Percentiles rank a stretch among this genome's conserved stretches.
Evolutionary conservation across 148 eudicot genomes (phyloP).

Genomic region (Salicornia ramosissima): DNA sequence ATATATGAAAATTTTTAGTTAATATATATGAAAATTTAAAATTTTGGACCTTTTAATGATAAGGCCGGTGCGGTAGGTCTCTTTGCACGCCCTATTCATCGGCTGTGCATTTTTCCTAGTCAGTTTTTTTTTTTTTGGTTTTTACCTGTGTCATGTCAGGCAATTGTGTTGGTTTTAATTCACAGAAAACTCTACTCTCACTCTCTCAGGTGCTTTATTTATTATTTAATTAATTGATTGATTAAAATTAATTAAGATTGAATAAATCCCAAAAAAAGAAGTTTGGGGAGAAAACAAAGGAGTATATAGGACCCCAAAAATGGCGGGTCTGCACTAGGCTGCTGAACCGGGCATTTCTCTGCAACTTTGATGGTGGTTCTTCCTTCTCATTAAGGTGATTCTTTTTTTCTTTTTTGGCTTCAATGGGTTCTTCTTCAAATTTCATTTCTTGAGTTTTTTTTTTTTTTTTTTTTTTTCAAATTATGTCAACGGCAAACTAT

Average conservation of each 20-base stretch:
- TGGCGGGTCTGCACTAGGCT: conserved; percentile 32
- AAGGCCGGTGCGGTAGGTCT: too few relatives aligned
- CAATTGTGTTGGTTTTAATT: conserved; percentile 33
- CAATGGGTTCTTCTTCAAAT: conserved; percentile 15
- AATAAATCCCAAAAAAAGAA: not conserved
- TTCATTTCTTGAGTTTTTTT: not conserved
- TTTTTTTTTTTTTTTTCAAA: not conserved
- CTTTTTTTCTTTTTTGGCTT: not conserved
- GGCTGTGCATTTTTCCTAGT: too few relatives aligned
- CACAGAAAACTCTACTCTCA: conserved; percentile 15
- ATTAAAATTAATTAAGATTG: not conserved
- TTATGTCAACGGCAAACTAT: not conserved
- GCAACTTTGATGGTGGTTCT: conserved; percentile 31
- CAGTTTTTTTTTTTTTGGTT: not conserved
- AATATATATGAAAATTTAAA: too few relatives aligned
- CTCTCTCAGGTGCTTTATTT: conserved; percentile 12
- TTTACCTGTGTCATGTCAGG: not conserved
- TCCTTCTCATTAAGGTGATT: conserved; percentile 19
- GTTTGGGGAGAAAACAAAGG: not conserved
- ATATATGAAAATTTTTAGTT: too few relatives aligned
- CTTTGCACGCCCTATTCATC: too few relatives aligned
- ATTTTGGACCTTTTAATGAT: too few relatives aligned
- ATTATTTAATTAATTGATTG: not conserved
- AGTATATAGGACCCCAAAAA: conserved; percentile 8
- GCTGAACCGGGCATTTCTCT: conserved; percentile 19